Percentiles rank a stretch among this genome's conserved stretches.
These are phyloP conservation scores for Lineolata rhizophorae DNA, from an alignment of 495 filamentous ascomycete species.

Conservation along the genomic window DNA sequence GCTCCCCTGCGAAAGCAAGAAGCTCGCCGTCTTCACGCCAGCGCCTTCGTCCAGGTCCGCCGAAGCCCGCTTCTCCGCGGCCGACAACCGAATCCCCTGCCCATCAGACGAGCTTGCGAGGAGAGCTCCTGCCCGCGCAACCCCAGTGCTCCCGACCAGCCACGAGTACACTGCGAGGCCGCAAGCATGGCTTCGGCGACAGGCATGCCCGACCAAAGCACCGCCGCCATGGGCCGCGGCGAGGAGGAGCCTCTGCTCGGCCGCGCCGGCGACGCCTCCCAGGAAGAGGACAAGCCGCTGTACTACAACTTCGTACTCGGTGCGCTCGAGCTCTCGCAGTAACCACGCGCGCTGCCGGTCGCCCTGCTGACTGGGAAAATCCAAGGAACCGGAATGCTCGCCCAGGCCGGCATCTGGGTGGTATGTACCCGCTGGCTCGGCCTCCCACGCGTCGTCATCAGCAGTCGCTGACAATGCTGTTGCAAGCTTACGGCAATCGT, in stretches of 20 bases:
- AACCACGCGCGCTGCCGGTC: no score
- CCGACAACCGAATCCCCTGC: no score
- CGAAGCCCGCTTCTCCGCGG: no score
- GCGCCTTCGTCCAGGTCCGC: no score
- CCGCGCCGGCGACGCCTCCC: conserved; percentile 45
- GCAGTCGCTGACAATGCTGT: conserved; percentile 6
- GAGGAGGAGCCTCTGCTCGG: conserved; percentile 69
- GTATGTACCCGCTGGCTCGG: conserved; percentile 19
- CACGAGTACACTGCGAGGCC: no score
- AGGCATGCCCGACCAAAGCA: conserved; percentile 2
- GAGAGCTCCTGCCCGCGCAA: no score
- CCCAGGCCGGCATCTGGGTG: conserved; percentile 44
- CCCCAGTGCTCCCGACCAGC: no score
- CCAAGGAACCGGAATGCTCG: conserved; percentile 49
- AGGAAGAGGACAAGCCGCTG: conserved; percentile 37
- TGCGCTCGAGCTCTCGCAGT: no score
- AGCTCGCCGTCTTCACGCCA: no score
- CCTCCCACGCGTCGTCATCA: not conserved
- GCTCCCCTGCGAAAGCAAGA: no score
- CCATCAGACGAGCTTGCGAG: no score
- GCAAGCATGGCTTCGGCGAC: conserved; percentile 2
- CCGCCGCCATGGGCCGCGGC: conserved; percentile 7
- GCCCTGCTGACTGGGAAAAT: no score
- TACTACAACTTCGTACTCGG: conserved; percentile 56
- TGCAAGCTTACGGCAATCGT: conserved; percentile 53